phyloP scores from a whole-genome alignment of 306 rosid species.

The Delonix regia region DNA sequence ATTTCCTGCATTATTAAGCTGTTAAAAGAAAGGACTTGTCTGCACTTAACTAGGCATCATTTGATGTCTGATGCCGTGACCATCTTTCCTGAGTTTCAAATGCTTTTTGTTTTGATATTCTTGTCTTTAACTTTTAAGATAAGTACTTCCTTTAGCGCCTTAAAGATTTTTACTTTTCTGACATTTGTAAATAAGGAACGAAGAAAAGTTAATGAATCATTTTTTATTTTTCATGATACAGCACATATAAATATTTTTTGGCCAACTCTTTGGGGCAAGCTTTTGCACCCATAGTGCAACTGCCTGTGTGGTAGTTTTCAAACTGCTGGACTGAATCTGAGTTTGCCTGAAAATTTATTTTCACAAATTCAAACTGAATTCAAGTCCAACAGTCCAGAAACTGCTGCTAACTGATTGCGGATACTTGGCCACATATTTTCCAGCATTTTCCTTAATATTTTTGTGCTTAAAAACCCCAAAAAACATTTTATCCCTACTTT shows the following conservation, averaged over 20 bases:
- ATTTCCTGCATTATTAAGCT: neutral
- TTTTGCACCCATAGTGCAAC: neutral
- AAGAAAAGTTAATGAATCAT: neutral
- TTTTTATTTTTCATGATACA: neutral
- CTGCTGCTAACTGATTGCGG: neutral
- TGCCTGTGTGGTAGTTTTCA: neutral
- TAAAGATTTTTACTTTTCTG: neutral
- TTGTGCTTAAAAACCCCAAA: too few species aligned
- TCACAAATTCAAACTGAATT: neutral
- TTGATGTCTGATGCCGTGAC: neutral
- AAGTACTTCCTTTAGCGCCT: neutral
- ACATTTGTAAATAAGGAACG: neutral
- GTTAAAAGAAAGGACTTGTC: neutral
- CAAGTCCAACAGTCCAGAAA: neutral
- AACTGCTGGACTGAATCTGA: neutral
- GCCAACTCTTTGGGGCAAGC: neutral
- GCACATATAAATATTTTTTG: neutral
- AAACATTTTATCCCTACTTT: constrained; percentile 2
- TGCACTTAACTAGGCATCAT: neutral
- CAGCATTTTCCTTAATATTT: neutral
- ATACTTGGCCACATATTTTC: neutral
- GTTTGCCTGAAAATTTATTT: neutral
- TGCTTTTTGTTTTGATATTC: neutral
- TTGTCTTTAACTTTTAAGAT: neutral
- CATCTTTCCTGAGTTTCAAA: constrained; percentile 1